Evolutionary conservation across 2,329 filamentous ascomycete species (phyloP).

Genomic region (Cladophialophora exuberans): DNA sequence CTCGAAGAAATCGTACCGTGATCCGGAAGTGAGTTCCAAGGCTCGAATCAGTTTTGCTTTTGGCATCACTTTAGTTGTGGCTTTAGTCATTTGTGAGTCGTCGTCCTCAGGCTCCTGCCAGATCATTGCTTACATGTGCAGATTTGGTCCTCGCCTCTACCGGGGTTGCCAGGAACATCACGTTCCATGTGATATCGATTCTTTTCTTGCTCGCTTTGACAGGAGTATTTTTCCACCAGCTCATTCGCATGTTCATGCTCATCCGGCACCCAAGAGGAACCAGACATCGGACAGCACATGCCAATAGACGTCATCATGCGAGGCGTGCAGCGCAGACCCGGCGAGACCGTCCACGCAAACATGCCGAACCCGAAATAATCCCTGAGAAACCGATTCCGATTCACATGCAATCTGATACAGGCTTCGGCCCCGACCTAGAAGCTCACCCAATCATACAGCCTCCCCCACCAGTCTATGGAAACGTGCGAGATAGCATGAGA

Average conservation of each 20-base stretch:
- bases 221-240: conserved; percentile 78
- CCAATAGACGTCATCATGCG: conserved; percentile 46
- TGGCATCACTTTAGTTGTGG: conserved; percentile 61
- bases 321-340: conserved; percentile 64
- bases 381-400: conserved; percentile 76
- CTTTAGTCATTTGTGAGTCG: conserved; percentile 68
- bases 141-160: conserved; percentile 75
- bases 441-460: conserved; percentile 51
- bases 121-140: conserved; percentile 43
- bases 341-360: conserved; percentile 39
- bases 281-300: conserved; percentile 40
- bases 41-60: conserved; percentile 65
- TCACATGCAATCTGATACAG: conserved; percentile 73
- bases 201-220: conserved; percentile 74
- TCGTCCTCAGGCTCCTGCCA: conserved; percentile 1
- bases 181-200: conserved; percentile 79
- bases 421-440: conserved; percentile 55
- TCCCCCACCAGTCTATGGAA: conserved; percentile 80
- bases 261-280: conserved; percentile 53
- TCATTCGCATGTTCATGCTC: conserved; percentile 73
- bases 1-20: conserved; percentile 56
- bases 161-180: conserved; percentile 64
- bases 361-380: conserved; percentile 1
- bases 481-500: conserved; percentile 80
- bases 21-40: conserved; percentile 27